A percentile compares a stretch with the other conserved stretches of the same genome.
Conservation (phyloP, 441 rosid species). For the Populus hybrid region DNA sequence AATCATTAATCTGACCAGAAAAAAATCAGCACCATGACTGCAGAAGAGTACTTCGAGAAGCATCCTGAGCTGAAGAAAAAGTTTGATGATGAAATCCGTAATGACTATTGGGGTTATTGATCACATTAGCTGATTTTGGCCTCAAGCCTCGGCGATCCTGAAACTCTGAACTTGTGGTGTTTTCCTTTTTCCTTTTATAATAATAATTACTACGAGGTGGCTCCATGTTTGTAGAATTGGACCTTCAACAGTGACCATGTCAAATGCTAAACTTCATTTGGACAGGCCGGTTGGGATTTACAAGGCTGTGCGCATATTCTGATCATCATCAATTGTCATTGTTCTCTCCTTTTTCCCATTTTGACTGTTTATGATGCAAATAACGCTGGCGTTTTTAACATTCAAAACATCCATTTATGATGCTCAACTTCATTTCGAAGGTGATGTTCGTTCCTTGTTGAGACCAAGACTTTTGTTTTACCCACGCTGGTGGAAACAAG, state of each 20-base stretch:
- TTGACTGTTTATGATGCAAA: not conserved
- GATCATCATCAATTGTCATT: not conserved
- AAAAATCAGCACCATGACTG: constrained; percentile 98
- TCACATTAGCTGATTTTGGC: constrained; percentile 2
- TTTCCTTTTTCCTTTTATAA: constrained; percentile 13
- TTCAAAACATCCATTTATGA: not conserved
- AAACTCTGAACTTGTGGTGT: constrained; percentile 12
- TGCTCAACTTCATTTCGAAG: not conserved
- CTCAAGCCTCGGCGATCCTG: not conserved
- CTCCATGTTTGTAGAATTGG: constrained; percentile 16
- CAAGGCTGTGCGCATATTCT: not conserved
- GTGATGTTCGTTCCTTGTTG: not conserved
- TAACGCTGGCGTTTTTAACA: not conserved
- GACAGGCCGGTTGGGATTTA: constrained; percentile 1
- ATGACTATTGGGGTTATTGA: constrained; percentile 88
- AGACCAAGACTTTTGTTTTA: not conserved
- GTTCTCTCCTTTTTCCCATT: not conserved
- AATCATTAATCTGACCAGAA: constrained; percentile 34
- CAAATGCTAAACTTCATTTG: constrained; percentile 1
- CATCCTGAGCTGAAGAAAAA: constrained; percentile 95
- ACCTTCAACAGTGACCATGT: not conserved
- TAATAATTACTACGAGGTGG: constrained; percentile 19
- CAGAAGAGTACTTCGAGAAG: constrained; percentile 91
- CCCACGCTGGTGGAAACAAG: not conserved
- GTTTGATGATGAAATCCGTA: constrained; percentile 97